phyloP scores from a whole-genome alignment of 768 basidiomycete species.

The Collybia sordida region DNA sequence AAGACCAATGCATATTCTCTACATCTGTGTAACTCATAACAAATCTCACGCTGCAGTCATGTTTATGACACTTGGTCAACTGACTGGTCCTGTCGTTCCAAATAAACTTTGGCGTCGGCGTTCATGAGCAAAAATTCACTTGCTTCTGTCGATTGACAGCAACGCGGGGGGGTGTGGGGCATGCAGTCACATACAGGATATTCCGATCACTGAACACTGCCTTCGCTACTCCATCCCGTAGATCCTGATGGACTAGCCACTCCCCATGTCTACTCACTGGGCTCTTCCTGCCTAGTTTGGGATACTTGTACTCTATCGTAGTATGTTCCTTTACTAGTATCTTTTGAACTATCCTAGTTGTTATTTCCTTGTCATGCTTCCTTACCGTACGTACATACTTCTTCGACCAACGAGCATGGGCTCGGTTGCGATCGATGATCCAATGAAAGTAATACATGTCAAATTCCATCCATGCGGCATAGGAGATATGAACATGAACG shows the following conservation, averaged over 20 bases:
- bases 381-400: not conserved
- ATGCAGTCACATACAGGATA: too few relatives aligned
- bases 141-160: not conserved
- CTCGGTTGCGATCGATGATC: not conserved
- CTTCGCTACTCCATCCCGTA: too few relatives aligned
- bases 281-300: too few relatives aligned
- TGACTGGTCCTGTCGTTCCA: constrained; percentile 2
- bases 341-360: too few relatives aligned
- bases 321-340: too few relatives aligned
- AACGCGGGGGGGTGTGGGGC: not conserved
- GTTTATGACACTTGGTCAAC: not conserved
- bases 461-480: too few relatives aligned
- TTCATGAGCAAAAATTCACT: not conserved
- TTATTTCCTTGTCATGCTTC: not conserved
- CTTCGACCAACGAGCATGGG: not conserved
- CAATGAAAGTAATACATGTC: not conserved
- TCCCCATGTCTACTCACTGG: too few relatives aligned
- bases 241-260: too few relatives aligned
- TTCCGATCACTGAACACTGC: too few relatives aligned
- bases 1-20: not conserved
- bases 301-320: too few relatives aligned
- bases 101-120: constrained; percentile 2
- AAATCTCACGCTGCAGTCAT: not conserved
- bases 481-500: not conserved
- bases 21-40: too few relatives aligned